phyloP scores from a whole-genome alignment of 495 filamentous ascomycete genomes.

The Daldinia loculata region DNA sequence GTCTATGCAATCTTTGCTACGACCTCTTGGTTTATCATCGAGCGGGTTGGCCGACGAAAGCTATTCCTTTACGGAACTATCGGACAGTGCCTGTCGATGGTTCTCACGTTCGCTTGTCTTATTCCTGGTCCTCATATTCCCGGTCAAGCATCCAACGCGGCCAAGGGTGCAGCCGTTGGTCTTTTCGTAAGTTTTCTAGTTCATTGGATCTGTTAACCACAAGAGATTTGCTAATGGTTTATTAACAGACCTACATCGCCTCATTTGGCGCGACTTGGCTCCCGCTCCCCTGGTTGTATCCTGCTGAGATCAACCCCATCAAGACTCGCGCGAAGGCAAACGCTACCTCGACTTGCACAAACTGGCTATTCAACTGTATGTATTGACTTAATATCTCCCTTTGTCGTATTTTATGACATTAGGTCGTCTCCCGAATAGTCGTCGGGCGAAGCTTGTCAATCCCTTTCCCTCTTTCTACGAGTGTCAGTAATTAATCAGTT shows the following conservation, averaged over 20 bases:
- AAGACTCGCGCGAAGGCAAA: constrained; percentile 79
- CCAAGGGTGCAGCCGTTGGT: constrained; percentile 59
- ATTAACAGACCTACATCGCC: constrained; percentile 42
- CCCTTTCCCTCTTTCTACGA: neutral
- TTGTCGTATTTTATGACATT: neutral
- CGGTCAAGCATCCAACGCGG: neutral
- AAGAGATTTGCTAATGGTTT: neutral
- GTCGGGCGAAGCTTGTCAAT: neutral
- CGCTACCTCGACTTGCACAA: constrained; percentile 76
- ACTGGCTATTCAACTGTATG: constrained; percentile 81
- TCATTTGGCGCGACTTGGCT: constrained; percentile 74
- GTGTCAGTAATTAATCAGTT: constrained; percentile 19
- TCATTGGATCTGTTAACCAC: too few species aligned
- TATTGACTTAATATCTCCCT: neutral
- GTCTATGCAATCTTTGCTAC: constrained; percentile 81
- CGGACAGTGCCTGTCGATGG: constrained; percentile 74
- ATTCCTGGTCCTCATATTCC: constrained; percentile 61
- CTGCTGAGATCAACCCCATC: constrained; percentile 71
- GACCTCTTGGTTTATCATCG: constrained; percentile 82
- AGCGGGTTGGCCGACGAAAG: constrained; percentile 75
- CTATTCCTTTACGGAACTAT: constrained; percentile 74
- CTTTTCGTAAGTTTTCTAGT: constrained; percentile 51
- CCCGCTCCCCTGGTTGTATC: constrained; percentile 63
- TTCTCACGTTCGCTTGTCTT: constrained; percentile 70
- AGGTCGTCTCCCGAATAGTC: too few species aligned